Percentiles rank a stretch among this genome's conserved stretches.
Conservation (phyloP, 2,329 filamentous ascomycete species). For the Colletotrichum spaethianum region DNA sequence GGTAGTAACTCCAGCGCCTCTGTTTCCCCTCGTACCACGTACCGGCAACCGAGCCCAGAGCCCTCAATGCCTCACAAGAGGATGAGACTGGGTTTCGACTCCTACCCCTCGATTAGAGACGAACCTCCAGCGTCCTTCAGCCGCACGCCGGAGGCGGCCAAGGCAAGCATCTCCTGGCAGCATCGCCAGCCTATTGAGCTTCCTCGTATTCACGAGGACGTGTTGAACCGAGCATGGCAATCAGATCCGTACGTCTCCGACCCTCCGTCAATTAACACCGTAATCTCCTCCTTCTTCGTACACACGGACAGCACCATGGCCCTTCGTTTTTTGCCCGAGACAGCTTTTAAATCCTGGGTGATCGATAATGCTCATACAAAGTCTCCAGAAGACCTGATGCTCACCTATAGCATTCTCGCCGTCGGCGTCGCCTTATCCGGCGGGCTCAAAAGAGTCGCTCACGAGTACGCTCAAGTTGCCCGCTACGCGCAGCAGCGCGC, state of each 20-base stretch:
- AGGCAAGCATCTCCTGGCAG: conserved; percentile 55
- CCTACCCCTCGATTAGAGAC: conserved; percentile 55
- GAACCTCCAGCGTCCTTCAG: conserved; percentile 51
- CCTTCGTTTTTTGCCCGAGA: conserved; percentile 59
- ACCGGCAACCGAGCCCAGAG: conserved; percentile 50
- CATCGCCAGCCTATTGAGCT: conserved; percentile 55
- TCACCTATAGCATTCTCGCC: conserved; percentile 60
- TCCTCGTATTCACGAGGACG: conserved; percentile 64
- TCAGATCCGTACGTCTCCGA: conserved; percentile 64
- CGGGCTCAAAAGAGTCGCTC: conserved; percentile 54
- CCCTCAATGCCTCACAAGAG: conserved; percentile 61
- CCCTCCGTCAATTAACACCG: conserved; percentile 55
- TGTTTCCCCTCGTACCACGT: conserved; percentile 61
- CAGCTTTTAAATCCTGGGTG: conserved; percentile 56
- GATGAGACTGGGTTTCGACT: conserved; percentile 62
- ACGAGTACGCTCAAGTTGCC: conserved; percentile 65
- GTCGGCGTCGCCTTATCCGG: conserved; percentile 56
- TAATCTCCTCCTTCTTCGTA: conserved; percentile 59
- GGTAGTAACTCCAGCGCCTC: conserved; percentile 63
- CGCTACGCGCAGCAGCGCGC: conserved; percentile 64
- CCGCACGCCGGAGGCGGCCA: conserved; percentile 54
- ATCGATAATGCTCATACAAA: conserved; percentile 52
- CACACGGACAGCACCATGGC: conserved; percentile 59
- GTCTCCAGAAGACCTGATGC: conserved; percentile 60
- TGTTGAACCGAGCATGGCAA: conserved; percentile 64